A percentile compares a stretch with the other conserved stretches of the same genome.
Conservation (phyloP, 441 rosid genomes). For the Aleurites moluccanus region DNA sequence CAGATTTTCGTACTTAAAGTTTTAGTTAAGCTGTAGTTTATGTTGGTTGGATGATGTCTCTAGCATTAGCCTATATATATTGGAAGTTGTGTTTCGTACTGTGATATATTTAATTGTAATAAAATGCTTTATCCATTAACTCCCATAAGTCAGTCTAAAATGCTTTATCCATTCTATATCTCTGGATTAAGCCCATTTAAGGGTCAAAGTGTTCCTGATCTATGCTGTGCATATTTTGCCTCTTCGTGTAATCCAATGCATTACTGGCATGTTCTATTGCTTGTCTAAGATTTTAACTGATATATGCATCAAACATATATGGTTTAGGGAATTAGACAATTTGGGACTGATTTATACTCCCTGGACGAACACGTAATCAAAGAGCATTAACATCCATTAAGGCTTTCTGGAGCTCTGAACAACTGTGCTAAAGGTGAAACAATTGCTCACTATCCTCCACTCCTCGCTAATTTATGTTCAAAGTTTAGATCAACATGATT, state of each 20-base stretch:
- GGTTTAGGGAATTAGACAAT: constrained; percentile 66
- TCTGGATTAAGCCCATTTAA: neutral
- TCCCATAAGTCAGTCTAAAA: neutral
- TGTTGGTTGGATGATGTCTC: neutral
- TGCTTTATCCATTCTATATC: neutral
- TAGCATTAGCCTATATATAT: neutral
- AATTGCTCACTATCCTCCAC: neutral
- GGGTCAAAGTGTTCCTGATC: neutral
- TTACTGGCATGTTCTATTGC: neutral
- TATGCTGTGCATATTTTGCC: neutral
- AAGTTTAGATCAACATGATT: no score
- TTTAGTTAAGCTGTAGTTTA: neutral
- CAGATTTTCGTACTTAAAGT: neutral
- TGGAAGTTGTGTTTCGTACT: neutral
- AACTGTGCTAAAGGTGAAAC: constrained; percentile 56
- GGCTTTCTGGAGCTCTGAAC: constrained; percentile 61
- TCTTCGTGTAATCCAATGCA: neutral
- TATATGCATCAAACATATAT: neutral
- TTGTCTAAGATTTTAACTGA: neutral
- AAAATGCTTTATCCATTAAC: neutral
- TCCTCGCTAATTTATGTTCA: neutral
- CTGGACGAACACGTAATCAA: constrained; percentile 65
- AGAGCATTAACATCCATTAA: constrained; percentile 60
- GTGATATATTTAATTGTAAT: neutral
- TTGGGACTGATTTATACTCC: constrained; percentile 87